Evolutionary conservation across 1,284 basidiomycete species (phyloP), one percentile per base, ranked within the genome.

Genomic region (Mycosarcoma mackinlayi): DNA sequence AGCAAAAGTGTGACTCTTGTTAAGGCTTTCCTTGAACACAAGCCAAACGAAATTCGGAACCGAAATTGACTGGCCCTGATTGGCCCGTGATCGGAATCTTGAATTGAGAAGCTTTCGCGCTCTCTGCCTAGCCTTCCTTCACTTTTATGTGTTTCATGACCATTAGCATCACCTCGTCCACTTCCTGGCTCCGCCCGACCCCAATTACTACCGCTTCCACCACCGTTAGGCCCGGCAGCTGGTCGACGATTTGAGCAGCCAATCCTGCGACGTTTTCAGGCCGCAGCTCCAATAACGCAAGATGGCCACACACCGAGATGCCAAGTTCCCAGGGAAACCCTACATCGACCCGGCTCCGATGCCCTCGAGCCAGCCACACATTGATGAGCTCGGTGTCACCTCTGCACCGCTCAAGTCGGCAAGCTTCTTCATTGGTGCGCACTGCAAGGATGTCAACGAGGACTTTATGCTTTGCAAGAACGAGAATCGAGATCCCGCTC

Each of bases 401-500:
- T 96, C 93, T 73, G 96, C 91, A 52, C 96, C 96, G 5, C 86
- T 98, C 77, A 98, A 98, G 87, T 92, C 91, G 74, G 94, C 95
- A 4, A 90, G 92, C 13, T 98, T 98, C 88, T 98, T 98, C 86
- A 90, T 98, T 83, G 96, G 94, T 33, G 90, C 92, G 49, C 88
- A 92, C 83, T 98, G 95, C 88, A 92, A 93, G 85, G 92, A 93
- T 63, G 95, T 91, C 86, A 98, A 97, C 85, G 96, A 94, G 94
- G 95, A 99, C 86, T 98, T 98, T 82, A 97, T 99, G 93, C 90
- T 98, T 57, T 98, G 96, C 88, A 98, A 98, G 86, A 86, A 88
- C 45, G 94, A 98, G 86, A 90, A 88, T 83, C 87, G 88, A 55
- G 90, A 97, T 83, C 93, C 96, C 13, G 93, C 84, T 31, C 93